phyloP scores from a whole-genome alignment of 768 basidiomycete species.

The Serendipita sp. region DNA sequence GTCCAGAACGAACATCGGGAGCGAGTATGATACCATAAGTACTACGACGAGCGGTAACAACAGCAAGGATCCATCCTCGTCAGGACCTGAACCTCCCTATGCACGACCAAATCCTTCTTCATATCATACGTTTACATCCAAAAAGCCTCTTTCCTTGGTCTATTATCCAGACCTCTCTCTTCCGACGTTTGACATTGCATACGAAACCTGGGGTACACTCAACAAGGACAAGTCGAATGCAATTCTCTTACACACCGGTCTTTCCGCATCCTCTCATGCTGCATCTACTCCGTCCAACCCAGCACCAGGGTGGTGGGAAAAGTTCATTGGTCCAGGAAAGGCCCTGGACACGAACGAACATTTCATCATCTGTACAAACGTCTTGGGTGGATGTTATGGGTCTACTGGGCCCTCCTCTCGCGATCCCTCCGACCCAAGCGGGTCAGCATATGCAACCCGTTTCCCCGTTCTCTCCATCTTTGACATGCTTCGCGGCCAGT shows the following conservation, averaged over 20 bases:
- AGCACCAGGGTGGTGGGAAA: constrained; percentile 94
- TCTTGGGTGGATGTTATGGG: constrained; percentile 94
- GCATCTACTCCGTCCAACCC: constrained; percentile 65
- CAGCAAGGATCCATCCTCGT: constrained; percentile 21
- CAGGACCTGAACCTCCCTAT: constrained; percentile 72
- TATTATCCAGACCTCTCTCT: constrained; percentile 40
- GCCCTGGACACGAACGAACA: constrained; percentile 85
- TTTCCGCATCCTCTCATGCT: constrained; percentile 92
- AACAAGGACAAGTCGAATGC: constrained; percentile 66
- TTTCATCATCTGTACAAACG: constrained; percentile 92
- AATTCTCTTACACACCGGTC: constrained; percentile 88
- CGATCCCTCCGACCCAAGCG: constrained; percentile 40
- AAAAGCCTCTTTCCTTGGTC: constrained; percentile 45
- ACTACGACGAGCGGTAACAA: constrained; percentile 9
- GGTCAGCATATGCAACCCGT: constrained; percentile 65
- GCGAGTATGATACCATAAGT: constrained; percentile 9
- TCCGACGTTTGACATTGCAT: constrained; percentile 71
- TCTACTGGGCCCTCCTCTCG: constrained; percentile 86
- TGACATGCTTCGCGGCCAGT: constrained; percentile 95
- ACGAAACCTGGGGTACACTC: constrained; percentile 95
- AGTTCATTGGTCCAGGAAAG: constrained; percentile 91
- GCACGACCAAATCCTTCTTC: constrained; percentile 60
- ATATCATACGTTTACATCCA: constrained; percentile 55
- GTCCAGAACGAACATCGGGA: constrained; percentile 13
- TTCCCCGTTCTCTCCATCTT: constrained; percentile 90